Conservation (phyloP, 352 stramenopile species). For the Pythium brassicae region DNA sequence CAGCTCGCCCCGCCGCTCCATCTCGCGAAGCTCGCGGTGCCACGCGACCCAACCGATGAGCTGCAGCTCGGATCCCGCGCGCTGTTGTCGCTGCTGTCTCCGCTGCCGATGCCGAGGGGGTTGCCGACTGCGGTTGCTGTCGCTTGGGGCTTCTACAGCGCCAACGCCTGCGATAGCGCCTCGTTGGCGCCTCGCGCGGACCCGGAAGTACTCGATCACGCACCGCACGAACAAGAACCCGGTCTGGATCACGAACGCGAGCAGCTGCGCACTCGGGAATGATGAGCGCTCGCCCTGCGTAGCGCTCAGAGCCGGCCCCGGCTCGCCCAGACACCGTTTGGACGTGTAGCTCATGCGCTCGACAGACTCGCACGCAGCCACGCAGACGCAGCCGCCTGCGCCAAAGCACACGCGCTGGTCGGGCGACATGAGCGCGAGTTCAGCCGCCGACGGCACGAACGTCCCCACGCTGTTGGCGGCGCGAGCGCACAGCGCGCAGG, state of each 20-base stretch:
- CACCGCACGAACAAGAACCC: constrained; percentile 7
- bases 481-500: constrained; percentile 7
- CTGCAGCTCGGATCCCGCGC: background rate
- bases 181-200: background rate
- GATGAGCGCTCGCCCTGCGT: background rate
- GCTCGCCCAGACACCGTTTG: background rate
- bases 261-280: background rate
- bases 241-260: background rate
- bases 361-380: constrained; percentile 9
- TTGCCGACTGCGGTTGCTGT: background rate
- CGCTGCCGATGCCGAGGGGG: background rate
- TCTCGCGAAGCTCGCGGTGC: constrained; percentile 12
- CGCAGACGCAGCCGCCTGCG: constrained; percentile 12
- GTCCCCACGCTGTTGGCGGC: background rate
- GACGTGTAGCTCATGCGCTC: constrained; percentile 9
- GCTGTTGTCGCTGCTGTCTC: background rate
- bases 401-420: constrained; percentile 11
- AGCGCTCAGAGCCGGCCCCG: background rate
- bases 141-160: too few relatives aligned
- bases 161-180: too few relatives aligned
- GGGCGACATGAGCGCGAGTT: constrained; percentile 5
- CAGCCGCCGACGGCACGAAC: background rate
- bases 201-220: constrained; percentile 4
- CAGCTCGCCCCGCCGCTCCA: constrained; percentile 8
- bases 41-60: constrained; percentile 12